phyloP scores from a whole-genome alignment of 2,329 filamentous ascomycete species.

The Sarocladium oryzae region DNA sequence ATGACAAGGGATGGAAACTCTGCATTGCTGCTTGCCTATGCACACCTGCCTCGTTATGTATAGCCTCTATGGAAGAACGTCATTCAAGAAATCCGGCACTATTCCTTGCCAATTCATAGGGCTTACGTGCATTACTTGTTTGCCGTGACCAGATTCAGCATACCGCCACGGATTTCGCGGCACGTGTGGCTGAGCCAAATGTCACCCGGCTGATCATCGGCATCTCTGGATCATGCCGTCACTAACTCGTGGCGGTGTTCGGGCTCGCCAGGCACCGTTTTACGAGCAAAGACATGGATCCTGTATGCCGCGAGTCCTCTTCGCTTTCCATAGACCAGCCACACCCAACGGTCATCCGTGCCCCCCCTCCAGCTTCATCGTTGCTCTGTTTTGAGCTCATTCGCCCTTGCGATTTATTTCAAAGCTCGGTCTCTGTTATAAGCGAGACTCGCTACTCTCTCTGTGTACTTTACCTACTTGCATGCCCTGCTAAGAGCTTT shows the following conservation, averaged over 20 bases:
- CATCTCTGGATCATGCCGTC: neutral
- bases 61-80: no score
- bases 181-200: constrained; percentile 4
- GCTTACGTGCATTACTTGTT: no score
- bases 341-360: constrained; percentile 1
- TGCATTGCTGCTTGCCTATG: no score
- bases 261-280: neutral
- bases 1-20: no score
- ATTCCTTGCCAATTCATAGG: no score
- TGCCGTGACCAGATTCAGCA: no score
- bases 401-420: neutral
- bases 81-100: no score
- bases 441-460: neutral
- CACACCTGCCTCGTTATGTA: no score
- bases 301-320: neutral
- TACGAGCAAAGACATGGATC: neutral
- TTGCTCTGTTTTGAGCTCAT: neutral
- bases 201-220: constrained; percentile 1
- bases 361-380: constrained; percentile 2
- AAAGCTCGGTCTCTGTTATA: neutral
- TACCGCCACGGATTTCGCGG: constrained; percentile 3
- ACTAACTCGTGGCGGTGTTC: neutral
- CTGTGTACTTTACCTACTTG: neutral
- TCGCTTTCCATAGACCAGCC: neutral
- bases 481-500: constrained; percentile 6